Conservation (phyloP, 1,284 basidiomycete genomes). For the Austroboletus rostrupii region DNA sequence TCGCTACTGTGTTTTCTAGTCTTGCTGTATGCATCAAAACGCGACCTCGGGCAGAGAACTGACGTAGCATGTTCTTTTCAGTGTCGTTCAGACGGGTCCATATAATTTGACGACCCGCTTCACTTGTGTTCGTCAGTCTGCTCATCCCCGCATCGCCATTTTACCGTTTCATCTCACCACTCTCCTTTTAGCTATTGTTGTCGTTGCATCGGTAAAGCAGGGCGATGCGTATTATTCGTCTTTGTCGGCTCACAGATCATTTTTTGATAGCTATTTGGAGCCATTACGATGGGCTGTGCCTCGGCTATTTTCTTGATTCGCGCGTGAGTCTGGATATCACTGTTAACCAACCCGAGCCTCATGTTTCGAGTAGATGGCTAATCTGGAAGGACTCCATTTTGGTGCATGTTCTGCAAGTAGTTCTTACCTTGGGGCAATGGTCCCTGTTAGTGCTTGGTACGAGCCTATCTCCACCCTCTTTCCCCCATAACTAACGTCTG, state of each 20-base stretch:
- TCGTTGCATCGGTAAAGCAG: conserved; percentile 6
- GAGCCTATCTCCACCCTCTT: not conserved
- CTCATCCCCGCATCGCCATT: not conserved
- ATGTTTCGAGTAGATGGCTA: conserved; percentile 17
- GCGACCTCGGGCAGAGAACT: not conserved
- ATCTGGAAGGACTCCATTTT: conserved; percentile 19
- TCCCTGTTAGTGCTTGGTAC: conserved; percentile 12
- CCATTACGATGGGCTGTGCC: conserved; percentile 18
- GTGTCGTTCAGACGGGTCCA: conserved; percentile 1
- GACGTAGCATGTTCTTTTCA: not conserved
- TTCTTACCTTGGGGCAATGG: conserved; percentile 19
- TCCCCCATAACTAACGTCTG: not conserved
- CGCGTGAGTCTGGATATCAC: conserved; percentile 13
- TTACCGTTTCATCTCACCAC: conserved; percentile 1
- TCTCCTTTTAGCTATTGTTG: not conserved
- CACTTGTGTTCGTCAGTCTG: conserved; percentile 15
- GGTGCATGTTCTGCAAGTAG: conserved; percentile 10
- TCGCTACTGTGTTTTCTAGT: conserved; percentile 10
- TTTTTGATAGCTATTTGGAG: conserved; percentile 2
- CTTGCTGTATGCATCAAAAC: conserved; percentile 9
- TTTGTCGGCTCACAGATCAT: not conserved
- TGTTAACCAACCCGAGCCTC: not conserved
- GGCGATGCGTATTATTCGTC: not conserved
- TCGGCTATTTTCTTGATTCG: conserved; percentile 24
- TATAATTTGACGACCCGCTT: not conserved